phyloP scores from a whole-genome alignment of 805 yeast species.

The Torulaspora delbrueckii region DNA sequence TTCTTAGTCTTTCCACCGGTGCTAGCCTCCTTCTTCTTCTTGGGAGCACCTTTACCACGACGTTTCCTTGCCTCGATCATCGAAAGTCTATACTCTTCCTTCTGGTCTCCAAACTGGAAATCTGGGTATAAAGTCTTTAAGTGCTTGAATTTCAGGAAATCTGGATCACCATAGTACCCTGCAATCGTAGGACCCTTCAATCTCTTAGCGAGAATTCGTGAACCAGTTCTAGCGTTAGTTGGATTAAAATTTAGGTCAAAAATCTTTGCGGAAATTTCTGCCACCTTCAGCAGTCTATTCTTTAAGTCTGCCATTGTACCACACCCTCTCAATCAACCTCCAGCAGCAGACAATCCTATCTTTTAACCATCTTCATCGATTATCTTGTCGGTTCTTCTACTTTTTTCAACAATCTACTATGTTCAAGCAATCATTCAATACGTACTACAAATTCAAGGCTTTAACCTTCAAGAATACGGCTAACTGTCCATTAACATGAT shows the following conservation, averaged over 20 bases:
- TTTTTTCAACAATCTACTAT: not conserved
- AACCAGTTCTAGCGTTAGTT: slow-evolving; percentile 58
- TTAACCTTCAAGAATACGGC: not conserved
- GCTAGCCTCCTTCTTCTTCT: slow-evolving; percentile 53
- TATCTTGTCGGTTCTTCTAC: not conserved
- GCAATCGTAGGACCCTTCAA: slow-evolving; percentile 69
- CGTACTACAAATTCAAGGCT: not conserved
- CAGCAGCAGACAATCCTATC: not conserved
- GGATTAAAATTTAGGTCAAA: slow-evolving; percentile 74
- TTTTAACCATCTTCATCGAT: not conserved
- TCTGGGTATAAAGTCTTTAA: slow-evolving; percentile 50
- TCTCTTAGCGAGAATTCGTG: slow-evolving; percentile 61
- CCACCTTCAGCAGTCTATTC: slow-evolving; percentile 49
- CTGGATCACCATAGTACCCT: slow-evolving; percentile 69
- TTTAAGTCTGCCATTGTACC: slow-evolving; percentile 36
- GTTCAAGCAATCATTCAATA: not conserved
- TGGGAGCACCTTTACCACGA: slow-evolving; percentile 87
- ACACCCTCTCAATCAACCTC: not conserved
- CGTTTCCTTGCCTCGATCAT: slow-evolving; percentile 64
- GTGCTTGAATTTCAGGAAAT: slow-evolving; percentile 59
- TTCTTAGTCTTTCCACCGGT: slow-evolving; percentile 41
- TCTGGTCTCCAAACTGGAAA: slow-evolving; percentile 54
- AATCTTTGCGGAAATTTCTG: slow-evolving; percentile 57
- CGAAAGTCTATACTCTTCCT: slow-evolving; percentile 62
- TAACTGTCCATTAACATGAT: not conserved